Base-by-base conservation (phyloP, 2,329 filamentous ascomycete genomes). In the Fusarium austroafricanum region DNA sequence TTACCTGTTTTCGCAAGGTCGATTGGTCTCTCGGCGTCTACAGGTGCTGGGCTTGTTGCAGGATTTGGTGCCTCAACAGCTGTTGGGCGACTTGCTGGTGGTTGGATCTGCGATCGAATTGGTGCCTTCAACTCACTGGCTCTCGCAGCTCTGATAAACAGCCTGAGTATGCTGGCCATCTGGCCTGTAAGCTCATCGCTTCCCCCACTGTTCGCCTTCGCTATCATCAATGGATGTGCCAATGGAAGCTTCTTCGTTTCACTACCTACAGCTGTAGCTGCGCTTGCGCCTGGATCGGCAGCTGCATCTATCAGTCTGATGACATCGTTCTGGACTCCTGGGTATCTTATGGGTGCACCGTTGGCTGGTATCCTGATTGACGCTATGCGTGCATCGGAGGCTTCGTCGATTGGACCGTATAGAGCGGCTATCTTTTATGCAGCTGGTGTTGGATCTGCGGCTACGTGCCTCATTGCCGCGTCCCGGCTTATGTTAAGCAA, bases 171-270 rank as follows among this genome's bases (percentile, higher is more conserved):
- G 21, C 12, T 64, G 1, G 61, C 59, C 0, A 58, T 64, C 3
- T 64, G 61, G 59, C 59, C 59, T 0, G 39, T 64, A 2, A 51
- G 43, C 7, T 64, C 61, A 1, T 51, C 45, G 0, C 11, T 65
- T 0, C 43, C 40, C 0, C 33, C 39, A 1, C 35, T 65, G 1
- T 58, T 65, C 0, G n/a, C 33, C 0, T 65, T 65, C 1, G 52
- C 40, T 0, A 59, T 65, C 0, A 37, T 65, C 2, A 65, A 65
- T 1, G 59, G 61, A 0, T 52, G 45, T 1, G 45, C 61, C 0
- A 65, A 65, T n/a, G 61, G 59, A 1, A 44, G 46, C 0, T 64
- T 65, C 17, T 58, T 52, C 1, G 59, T 65, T 14, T 45, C 61
- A 7, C n/a, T 65, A 4, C 59, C 61, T 0, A 65, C 61, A 1